Conservation (phyloP, 2,329 filamentous ascomycete genomes). For the Coniochaeta ligniaria region DNA sequence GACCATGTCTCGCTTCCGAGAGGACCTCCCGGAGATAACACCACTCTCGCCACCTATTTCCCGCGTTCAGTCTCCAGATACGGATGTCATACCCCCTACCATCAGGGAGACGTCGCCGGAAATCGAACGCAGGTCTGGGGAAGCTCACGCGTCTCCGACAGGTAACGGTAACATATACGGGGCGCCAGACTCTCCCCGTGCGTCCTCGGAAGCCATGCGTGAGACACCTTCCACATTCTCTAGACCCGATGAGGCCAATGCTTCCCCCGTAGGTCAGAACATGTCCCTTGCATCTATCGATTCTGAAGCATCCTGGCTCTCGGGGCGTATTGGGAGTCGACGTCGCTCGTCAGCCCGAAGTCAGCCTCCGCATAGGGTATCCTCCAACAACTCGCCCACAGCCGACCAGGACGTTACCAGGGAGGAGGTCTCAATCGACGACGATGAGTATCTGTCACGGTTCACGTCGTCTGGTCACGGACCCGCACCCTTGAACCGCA, state of each 20-base stretch:
- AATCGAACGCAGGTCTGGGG: slow-evolving; percentile 4
- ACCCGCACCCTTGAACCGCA: slow-evolving; percentile 21
- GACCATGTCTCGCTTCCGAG: slow-evolving; percentile 84
- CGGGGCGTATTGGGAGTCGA: slow-evolving; percentile 50
- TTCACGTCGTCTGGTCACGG: slow-evolving; percentile 26
- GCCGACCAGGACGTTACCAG: slow-evolving; percentile 36
- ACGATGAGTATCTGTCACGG: slow-evolving; percentile 68
- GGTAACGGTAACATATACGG: not conserved
- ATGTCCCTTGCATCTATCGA: slow-evolving; percentile 91
- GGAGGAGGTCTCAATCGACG: slow-evolving; percentile 57
- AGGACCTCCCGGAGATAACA: slow-evolving; percentile 75
- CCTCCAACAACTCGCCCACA: slow-evolving; percentile 27
- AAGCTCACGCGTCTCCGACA: not conserved
- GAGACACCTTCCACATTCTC: slow-evolving; percentile 37
- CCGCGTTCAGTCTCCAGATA: slow-evolving; percentile 70
- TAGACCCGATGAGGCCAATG: slow-evolving; percentile 28
- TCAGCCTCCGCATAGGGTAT: slow-evolving; percentile 25
- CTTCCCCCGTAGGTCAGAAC: slow-evolving; percentile 58
- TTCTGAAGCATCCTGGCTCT: slow-evolving; percentile 93
- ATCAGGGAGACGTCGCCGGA: slow-evolving; percentile 16
- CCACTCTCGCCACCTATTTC: slow-evolving; percentile 82
- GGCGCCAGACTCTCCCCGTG: not conserved
- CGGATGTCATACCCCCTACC: slow-evolving; percentile 29
- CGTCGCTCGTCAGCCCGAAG: slow-evolving; percentile 36
- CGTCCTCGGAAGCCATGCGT: slow-evolving; percentile 29